These are phyloP conservation scores for Mycena epipterygia DNA, from an alignment of 768 basidiomycete genomes.

Conservation along the genomic window DNA sequence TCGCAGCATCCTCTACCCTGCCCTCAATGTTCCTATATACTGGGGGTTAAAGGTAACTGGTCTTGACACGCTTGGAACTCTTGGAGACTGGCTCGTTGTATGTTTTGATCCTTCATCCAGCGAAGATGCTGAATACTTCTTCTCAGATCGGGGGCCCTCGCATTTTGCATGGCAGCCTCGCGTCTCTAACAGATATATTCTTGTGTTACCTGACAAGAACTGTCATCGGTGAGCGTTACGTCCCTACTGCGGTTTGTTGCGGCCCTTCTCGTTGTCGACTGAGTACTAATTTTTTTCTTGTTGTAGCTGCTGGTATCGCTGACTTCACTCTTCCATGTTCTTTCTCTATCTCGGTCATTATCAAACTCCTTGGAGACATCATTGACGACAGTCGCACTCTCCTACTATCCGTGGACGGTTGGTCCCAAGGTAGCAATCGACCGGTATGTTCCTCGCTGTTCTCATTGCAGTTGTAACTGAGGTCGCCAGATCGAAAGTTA, in stretches of 20 bases:
- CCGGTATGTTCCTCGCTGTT: conserved; percentile 43
- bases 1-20: conserved; percentile 86
- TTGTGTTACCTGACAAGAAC: conserved; percentile 71
- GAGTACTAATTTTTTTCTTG: conserved; percentile 2
- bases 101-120: conserved; percentile 23
- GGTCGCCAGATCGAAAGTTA: conserved; percentile 46
- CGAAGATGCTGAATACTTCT: conserved; percentile 8
- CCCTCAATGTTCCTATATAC: conserved; percentile 84
- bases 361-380: conserved; percentile 96
- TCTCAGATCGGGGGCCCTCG: conserved; percentile 80
- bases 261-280: background rate
- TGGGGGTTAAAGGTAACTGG: conserved; percentile 71
- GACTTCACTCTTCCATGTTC: conserved; percentile 88
- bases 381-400: conserved; percentile 82
- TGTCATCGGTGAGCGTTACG: conserved; percentile 70
- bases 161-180: conserved; percentile 80
- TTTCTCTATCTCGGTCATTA: conserved; percentile 88
- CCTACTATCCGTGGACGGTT: conserved; percentile 81
- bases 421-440: conserved; percentile 54
- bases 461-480: background rate
- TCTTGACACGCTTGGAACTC: conserved; percentile 57
- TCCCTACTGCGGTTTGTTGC: conserved; percentile 71
- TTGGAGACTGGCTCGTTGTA: conserved; percentile 73
- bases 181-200: conserved; percentile 85
- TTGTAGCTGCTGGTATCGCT: conserved; percentile 82